Evolutionary conservation across 2,329 filamentous ascomycete species (phyloP), one percentile per base, ranked within the genome.

Genomic region (Herpotrichia juniperi): DNA sequence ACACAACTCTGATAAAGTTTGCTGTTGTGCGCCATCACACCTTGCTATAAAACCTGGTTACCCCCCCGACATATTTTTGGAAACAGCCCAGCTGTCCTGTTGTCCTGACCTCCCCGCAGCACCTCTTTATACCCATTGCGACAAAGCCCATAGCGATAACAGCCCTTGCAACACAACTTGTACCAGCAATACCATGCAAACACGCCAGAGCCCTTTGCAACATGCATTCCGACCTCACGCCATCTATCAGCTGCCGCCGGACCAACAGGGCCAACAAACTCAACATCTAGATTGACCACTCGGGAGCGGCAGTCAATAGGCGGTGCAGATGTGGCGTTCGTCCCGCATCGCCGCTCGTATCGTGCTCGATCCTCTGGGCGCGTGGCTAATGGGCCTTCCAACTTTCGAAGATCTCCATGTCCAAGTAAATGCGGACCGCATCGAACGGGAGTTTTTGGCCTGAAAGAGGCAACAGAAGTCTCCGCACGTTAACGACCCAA

Each of bases 381-480:
- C 26, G 52, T 17, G 14, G 52, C 34, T 42, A 31, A 31, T 21
- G 28, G 9, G 32, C 7, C 8, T 21, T 16, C 43, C 44, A 30
- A 42, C 22, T 43, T 17, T 40, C 44, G 17, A 39, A 31, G 24
- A 24, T 31, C 24, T 37, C 39, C 39, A 39, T 39, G 46, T 10
- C 25, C n/a, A 14, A 21, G 39, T 39, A 43, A 25, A 26, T 40
- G 48, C 42, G 8, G 42, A 14, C 11, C 26, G 40, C 25, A 42
- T 22, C n/a, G 12, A 48, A 47, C 43, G 51, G 54, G 51, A 51
- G 42, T 51, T 54, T 54, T 54, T n/a, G 46, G 34, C 51, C 19
- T 25, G 37, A 54, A 10, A 37, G 17, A 44, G 54, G 47, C 26
- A 56, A 51, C 21, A 3, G 16, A 42, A 42, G n/a, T 40, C 48